phyloP scores from a whole-genome alignment of 2,329 filamentous ascomycete genomes.

The Apiospora saccharicola region DNA sequence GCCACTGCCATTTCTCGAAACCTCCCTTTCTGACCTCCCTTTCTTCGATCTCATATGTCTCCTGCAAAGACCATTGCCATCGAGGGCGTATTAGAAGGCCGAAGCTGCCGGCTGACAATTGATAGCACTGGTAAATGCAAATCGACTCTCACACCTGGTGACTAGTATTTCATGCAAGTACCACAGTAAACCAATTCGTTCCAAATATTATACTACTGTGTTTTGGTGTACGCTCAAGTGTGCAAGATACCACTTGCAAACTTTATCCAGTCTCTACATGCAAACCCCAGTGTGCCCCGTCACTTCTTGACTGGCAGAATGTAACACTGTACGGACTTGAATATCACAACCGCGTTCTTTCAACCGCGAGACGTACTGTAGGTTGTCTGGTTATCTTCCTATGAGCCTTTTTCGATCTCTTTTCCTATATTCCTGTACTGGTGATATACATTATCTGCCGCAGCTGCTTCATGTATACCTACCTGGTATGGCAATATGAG shows the following conservation, averaged over 20 bases:
- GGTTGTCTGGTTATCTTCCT: rapidly evolving
- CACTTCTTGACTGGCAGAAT: not conserved
- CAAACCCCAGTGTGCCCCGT: not conserved
- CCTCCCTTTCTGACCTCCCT: not conserved
- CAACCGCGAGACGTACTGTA: no score
- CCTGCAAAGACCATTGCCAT: not conserved
- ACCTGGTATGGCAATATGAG: not conserved
- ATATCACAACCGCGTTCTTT: not conserved
- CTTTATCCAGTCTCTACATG: no score
- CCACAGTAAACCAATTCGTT: not conserved
- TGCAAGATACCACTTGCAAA: not conserved
- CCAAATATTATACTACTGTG: not conserved
- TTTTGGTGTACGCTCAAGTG: not conserved
- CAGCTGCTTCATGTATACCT: not conserved
- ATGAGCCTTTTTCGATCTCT: not conserved
- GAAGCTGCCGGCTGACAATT: no score
- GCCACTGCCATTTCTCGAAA: not conserved
- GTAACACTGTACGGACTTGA: not conserved
- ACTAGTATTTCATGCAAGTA: no score
- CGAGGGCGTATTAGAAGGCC: no score
- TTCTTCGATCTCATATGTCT: not conserved
- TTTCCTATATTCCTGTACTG: not conserved
- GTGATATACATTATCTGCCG: not conserved
- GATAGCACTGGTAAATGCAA: no score
- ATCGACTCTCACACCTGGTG: no score